A percentile compares a stretch with the other conserved stretches of the same genome.
Conservation (phyloP, 2,329 filamentous ascomycete species). For the Teratosphaeria destructans region DNA sequence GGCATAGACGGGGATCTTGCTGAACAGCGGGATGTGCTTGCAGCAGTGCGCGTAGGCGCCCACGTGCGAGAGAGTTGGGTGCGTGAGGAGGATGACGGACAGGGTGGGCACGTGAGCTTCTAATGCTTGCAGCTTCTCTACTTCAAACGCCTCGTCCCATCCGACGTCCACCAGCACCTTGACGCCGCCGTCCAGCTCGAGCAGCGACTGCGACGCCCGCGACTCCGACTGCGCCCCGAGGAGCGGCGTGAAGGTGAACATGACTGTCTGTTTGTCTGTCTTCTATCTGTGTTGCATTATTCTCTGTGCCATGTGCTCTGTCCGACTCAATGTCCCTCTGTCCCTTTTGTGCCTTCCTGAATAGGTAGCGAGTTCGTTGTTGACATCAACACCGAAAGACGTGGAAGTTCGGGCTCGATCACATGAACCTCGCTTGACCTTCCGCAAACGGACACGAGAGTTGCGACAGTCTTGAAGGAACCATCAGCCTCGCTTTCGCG, state of each 20-base stretch:
- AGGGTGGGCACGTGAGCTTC: slow-evolving; percentile 89
- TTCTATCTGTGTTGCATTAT: not conserved
- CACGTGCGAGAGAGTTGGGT: slow-evolving; percentile 83
- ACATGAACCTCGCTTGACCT: not conserved
- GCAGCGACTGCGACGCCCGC: slow-evolving; percentile 80
- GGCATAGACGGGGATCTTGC: slow-evolving; percentile 85
- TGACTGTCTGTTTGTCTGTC: slow-evolving; percentile 30
- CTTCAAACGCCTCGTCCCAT: slow-evolving; percentile 89
- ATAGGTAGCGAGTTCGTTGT: not conserved
- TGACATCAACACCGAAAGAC: not conserved
- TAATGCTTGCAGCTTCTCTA: slow-evolving; percentile 59
- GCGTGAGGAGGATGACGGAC: slow-evolving; percentile 86
- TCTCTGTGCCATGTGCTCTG: not conserved
- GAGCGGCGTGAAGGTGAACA: slow-evolving; percentile 94
- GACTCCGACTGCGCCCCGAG: slow-evolving; percentile 84
- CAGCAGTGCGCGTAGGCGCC: slow-evolving; percentile 94
- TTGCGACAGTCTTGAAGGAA: not conserved
- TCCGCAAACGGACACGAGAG: not conserved
- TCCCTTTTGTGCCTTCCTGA: not conserved
- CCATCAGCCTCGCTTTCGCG: not conserved
- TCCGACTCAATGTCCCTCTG: not conserved
- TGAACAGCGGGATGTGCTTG: slow-evolving; percentile 88
- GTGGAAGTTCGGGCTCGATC: not conserved
- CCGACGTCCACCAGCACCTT: slow-evolving; percentile 91
- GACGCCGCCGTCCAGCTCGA: slow-evolving; percentile 93